These are phyloP conservation scores for Candida silvicultrix DNA, from an alignment of 805 yeast genomes.

Conservation along the genomic window DNA sequence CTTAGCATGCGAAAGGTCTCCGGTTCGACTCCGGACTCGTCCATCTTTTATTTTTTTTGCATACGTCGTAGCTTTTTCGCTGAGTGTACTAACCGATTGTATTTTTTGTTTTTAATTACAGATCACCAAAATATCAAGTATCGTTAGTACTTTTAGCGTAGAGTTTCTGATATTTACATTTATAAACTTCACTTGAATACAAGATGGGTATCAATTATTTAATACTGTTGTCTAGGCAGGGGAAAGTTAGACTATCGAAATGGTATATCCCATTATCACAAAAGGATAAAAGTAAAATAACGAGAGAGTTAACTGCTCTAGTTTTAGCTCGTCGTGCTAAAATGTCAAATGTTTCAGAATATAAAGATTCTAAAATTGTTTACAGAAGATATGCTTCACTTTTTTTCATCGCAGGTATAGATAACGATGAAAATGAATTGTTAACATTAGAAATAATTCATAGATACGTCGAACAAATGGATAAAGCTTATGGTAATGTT, in stretches of 20 bases:
- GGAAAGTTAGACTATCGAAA: constrained; percentile 86
- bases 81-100: too few relatives aligned
- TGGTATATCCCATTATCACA: constrained; percentile 87
- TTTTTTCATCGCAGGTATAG: constrained; percentile 84
- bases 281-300: constrained; percentile 78
- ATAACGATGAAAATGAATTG: constrained; percentile 79
- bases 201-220: constrained; percentile 76
- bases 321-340: constrained; percentile 82
- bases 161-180: too few relatives aligned
- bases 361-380: constrained; percentile 73
- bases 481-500: constrained; percentile 89
- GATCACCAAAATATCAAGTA: too few relatives aligned
- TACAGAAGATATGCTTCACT: constrained; percentile 91
- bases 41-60: constrained; percentile 27
- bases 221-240: constrained; percentile 85
- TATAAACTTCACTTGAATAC: not conserved
- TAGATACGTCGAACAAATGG: constrained; percentile 95
- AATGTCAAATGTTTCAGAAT: constrained; percentile 93
- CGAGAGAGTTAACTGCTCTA: constrained; percentile 79
- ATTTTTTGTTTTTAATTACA: too few relatives aligned
- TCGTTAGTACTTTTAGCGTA: too few relatives aligned
- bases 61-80: too few relatives aligned
- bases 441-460: constrained; percentile 82
- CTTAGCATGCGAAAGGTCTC: constrained; percentile 78
- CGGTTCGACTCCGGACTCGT: constrained; percentile 76